Percentiles rank a stretch among this genome's conserved stretches.
These are phyloP conservation scores for Dendrobium chrysotoxum DNA, from an alignment of 106 monocot genomes.

Conservation along the genomic window DNA sequence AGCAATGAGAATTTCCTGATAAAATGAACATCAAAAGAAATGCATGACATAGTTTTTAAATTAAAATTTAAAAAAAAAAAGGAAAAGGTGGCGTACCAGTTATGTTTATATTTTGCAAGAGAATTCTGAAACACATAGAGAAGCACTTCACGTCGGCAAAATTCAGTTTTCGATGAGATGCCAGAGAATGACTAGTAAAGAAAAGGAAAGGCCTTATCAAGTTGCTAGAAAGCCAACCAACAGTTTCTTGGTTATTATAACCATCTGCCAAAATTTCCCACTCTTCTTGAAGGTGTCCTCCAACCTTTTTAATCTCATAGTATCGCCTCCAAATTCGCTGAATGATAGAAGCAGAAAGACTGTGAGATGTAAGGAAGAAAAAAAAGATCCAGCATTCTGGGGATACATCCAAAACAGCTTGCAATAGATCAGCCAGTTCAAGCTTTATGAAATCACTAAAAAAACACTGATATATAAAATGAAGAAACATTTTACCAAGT, in stretches of 20 bases:
- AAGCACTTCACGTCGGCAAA: slow-evolving; percentile 25
- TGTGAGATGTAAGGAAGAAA: neutral
- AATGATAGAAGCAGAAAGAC: slow-evolving; percentile 3
- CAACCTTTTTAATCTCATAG: slow-evolving; percentile 43
- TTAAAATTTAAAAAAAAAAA: neutral
- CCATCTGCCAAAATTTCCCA: slow-evolving; percentile 39
- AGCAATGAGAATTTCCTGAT: neutral
- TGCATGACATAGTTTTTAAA: neutral
- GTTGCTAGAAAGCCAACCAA: slow-evolving; percentile 46
- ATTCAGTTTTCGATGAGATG: slow-evolving; percentile 25
- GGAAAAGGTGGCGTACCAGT: slow-evolving; percentile 34
- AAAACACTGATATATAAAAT: neutral
- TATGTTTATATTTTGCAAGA: slow-evolving; percentile 72
- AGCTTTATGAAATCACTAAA: neutral
- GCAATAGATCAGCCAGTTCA: neutral
- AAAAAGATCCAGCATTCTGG: neutral
- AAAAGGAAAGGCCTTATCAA: slow-evolving; percentile 86
- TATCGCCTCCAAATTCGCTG: slow-evolving; percentile 84
- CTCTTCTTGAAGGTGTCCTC: slow-evolving; percentile 53
- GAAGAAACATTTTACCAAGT: neutral
- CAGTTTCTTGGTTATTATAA: slow-evolving; percentile 18
- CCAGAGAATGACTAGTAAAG: slow-evolving; percentile 39
- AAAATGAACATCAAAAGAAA: slow-evolving; percentile 1
- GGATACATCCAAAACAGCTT: neutral
- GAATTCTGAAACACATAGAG: slow-evolving; percentile 56